A percentile compares a stretch with the other conserved stretches of the same genome.
Conservation (phyloP, 306 rosid genomes). For the Mucuna pruriens region DNA sequence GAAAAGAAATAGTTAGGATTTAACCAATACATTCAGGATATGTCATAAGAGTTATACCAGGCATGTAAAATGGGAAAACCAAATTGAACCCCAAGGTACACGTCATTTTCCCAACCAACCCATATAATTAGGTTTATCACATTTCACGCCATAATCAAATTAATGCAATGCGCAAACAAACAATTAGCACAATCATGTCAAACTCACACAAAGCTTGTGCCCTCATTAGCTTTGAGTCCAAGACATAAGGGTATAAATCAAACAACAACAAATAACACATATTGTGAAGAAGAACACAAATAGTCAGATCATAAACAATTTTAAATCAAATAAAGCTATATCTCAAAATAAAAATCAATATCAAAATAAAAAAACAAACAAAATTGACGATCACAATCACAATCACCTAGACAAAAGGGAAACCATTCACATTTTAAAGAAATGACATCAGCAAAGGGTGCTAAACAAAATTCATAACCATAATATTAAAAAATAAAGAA, state of each 20-base stretch:
- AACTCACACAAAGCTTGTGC: not conserved
- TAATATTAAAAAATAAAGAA: not conserved
- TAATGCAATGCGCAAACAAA: not conserved
- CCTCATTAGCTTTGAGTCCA: constrained; percentile 6
- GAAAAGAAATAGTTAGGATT: constrained; percentile 1
- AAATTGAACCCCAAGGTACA: not conserved
- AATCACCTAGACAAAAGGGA: not conserved
- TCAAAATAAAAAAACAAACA: not conserved
- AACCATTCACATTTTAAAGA: not conserved
- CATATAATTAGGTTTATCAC: not conserved
- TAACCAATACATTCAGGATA: not conserved
- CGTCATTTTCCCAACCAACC: not conserved
- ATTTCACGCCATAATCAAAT: constrained; percentile 12
- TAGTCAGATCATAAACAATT: not conserved
- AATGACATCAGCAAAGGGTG: constrained; percentile 9
- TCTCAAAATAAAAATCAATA: constrained; percentile 19
- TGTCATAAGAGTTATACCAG: not conserved
- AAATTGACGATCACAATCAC: not conserved
- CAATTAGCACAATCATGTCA: constrained; percentile 18
- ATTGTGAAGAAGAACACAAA: not conserved
- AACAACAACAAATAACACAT: not conserved
- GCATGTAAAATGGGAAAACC: not conserved
- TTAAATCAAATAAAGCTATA: not conserved
- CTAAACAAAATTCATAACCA: not conserved
- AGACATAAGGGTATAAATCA: not conserved